Evolutionary conservation across 2,329 filamentous ascomycete genomes (phyloP), one percentile per base, ranked within the genome.

Genomic region (Talaromyces sp.): DNA sequence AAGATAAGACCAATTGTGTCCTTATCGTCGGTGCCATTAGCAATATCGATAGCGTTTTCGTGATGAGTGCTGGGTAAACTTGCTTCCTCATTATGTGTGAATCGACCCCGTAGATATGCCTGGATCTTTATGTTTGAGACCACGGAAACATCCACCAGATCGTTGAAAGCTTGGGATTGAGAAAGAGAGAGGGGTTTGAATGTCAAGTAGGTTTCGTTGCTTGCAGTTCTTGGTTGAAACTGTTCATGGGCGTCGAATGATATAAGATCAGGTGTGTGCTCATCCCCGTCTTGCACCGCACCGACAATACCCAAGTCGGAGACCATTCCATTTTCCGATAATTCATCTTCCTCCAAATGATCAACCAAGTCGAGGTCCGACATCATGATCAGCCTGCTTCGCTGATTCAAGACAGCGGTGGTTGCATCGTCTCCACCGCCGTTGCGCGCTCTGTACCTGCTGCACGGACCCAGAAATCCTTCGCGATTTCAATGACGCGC

Each of bases 1-100:
- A 65, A 65, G 19, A 65, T 65, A 24, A 65, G 35, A 39, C 60
- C 63, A 5, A 62, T 31, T n/a, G 41, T 60, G 37, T 65, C 63
- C 47, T 56, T 47, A 9, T 60, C 50, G 14, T 39, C 19, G 11
- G 35, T 31, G 31, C 47, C 16, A 27, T 43, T 48, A 11, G 31
- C 27, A 45, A 47, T 22, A 3, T 62, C 59, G 16, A 22, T 8
- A 10, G 35, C 39, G 8, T 56, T 9, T 14, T 62, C 39, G 22
- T 45, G 48, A 43, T 45, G 33, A 22, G 11, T 62, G 33, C n/a
- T 41, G 9, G 37, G 16, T 19, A 31, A 56, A 43, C 24, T 11
- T 10, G 48, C 37, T 52, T 62, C 48, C 13, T 62, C 60, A 13
- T 54, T 31, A 35, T 62, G 59, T 8, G 39, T 57, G 31, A 65